phyloP scores from a whole-genome alignment of 768 basidiomycete genomes.

The Epithele typhae region DNA sequence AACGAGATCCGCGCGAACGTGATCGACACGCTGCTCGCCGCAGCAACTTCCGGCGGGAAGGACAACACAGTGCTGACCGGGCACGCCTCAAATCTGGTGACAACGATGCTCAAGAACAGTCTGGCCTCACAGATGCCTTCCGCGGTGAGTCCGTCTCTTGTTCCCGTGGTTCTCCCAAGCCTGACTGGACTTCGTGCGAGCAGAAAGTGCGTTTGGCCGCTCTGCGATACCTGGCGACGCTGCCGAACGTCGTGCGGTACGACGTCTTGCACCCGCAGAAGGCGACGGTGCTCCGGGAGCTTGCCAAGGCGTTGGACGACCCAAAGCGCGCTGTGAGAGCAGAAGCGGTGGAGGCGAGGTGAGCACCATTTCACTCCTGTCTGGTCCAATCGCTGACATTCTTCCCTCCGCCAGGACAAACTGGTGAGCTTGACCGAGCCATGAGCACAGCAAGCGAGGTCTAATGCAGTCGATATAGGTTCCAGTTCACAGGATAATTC shows the following conservation, averaged over 20 bases:
- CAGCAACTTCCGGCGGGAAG: conserved; percentile 54
- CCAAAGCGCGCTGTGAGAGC: conserved; percentile 80
- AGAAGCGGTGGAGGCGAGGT: conserved; percentile 84
- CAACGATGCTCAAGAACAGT: conserved; percentile 67
- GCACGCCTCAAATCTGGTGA: conserved; percentile 68
- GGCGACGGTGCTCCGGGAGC: conserved; percentile 61
- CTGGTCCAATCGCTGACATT: conserved; percentile 1
- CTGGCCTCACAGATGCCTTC: conserved; percentile 46
- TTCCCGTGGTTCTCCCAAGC: neutral
- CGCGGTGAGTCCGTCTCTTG: conserved; percentile 32
- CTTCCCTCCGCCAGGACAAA: conserved; percentile 34
- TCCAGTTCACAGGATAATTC: conserved; percentile 50
- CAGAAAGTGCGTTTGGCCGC: conserved; percentile 78
- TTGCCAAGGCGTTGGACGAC: conserved; percentile 81
- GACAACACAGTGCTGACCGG: conserved; percentile 21
- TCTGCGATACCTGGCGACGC: conserved; percentile 62
- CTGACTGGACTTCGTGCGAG: too few relatives aligned
- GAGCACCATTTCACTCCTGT: neutral
- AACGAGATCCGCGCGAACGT: conserved; percentile 71
- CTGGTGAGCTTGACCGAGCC: conserved; percentile 32
- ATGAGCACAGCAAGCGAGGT: too few relatives aligned
- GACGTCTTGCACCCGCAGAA: conserved; percentile 82
- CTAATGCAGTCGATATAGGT: conserved; percentile 36
- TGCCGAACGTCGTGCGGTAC: conserved; percentile 79
- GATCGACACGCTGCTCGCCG: conserved; percentile 71